Conservation (phyloP, 352 stramenopile species). For the Phytophthora hybrid region DNA sequence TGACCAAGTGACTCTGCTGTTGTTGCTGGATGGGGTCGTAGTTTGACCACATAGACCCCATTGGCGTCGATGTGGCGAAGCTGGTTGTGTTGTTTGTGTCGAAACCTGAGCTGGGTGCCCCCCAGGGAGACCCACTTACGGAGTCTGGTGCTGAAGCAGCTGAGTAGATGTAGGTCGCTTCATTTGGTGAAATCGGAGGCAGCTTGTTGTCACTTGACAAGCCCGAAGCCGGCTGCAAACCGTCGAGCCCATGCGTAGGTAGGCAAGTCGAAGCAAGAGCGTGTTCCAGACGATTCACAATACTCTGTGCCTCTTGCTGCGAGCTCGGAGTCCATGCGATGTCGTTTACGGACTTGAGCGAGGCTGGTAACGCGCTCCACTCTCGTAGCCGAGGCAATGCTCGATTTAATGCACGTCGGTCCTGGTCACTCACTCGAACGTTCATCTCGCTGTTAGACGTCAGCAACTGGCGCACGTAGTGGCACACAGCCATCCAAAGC, state of each 20-base stretch:
- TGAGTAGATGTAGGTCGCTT: constrained; percentile 52
- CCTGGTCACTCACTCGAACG: constrained; percentile 48
- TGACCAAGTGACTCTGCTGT: constrained; percentile 28
- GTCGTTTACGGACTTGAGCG: constrained; percentile 45
- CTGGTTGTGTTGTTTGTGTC: constrained; percentile 35
- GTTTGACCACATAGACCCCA: constrained; percentile 41
- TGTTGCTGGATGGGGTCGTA: constrained; percentile 37
- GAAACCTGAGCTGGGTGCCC: constrained; percentile 16
- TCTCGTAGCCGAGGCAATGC: constrained; percentile 63
- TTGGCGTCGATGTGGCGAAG: constrained; percentile 30
- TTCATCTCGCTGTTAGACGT: constrained; percentile 43
- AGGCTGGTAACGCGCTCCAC: constrained; percentile 52
- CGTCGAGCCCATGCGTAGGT: constrained; percentile 15
- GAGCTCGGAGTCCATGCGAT: constrained; percentile 62
- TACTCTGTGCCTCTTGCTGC: constrained; percentile 56
- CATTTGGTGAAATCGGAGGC: constrained; percentile 46
- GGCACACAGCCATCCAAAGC: constrained; percentile 64
- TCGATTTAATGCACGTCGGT: constrained; percentile 57
- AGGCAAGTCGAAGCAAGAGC: constrained; percentile 43
- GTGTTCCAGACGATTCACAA: constrained; percentile 67
- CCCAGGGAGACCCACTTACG: constrained; percentile 29
- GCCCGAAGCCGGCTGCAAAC: constrained; percentile 30
- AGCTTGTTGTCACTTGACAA: constrained; percentile 37
- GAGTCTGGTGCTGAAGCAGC: constrained; percentile 32
- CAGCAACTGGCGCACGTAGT: constrained; percentile 67